Conservation (phyloP, 2,329 filamentous ascomycete genomes). For the Pseudogymnoascus sp. region DNA sequence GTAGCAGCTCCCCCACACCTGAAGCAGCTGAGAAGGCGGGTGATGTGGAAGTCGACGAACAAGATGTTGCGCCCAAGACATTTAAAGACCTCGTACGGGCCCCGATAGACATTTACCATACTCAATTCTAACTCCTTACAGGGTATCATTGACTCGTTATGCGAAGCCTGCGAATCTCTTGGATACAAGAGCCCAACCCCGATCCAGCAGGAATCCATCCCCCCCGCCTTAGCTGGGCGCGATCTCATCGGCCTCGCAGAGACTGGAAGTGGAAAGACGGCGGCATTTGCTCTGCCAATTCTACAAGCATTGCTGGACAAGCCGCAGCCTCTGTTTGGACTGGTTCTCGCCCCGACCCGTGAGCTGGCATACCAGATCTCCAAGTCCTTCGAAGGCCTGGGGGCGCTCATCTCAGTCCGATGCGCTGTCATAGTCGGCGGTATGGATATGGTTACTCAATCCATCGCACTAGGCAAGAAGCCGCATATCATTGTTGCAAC, state of each 20-base stretch:
- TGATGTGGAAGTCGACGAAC: conserved; percentile 19
- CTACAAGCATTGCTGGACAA: conserved; percentile 66
- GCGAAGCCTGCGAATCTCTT: conserved; percentile 75
- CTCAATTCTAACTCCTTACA: conserved; percentile 23
- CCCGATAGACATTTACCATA: background rate
- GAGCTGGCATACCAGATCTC: conserved; percentile 90
- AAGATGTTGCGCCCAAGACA: conserved; percentile 28
- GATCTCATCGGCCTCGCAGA: conserved; percentile 93
- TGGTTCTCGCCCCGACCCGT: conserved; percentile 85
- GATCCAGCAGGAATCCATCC: conserved; percentile 81
- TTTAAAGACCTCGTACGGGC: conserved; percentile 39
- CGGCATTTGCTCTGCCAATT: conserved; percentile 87
- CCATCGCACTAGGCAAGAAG: conserved; percentile 88
- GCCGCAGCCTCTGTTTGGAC: conserved; percentile 76
- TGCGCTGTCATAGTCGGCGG: conserved; percentile 84
- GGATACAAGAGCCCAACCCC: conserved; percentile 81
- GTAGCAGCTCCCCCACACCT: conserved; percentile 19
- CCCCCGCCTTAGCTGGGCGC: conserved; percentile 65
- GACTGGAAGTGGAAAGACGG: conserved; percentile 93
- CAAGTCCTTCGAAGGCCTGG: conserved; percentile 78
- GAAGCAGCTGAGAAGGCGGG: conserved; percentile 14
- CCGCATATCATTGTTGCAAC: conserved; percentile 92
- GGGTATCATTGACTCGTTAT: conserved; percentile 79
- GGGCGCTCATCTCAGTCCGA: conserved; percentile 78
- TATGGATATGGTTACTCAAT: conserved; percentile 89